Base-by-base conservation (phyloP, 225 moss, liverwort and hornwort species). In the Bryoerythrophyllum caledonicum region DNA sequence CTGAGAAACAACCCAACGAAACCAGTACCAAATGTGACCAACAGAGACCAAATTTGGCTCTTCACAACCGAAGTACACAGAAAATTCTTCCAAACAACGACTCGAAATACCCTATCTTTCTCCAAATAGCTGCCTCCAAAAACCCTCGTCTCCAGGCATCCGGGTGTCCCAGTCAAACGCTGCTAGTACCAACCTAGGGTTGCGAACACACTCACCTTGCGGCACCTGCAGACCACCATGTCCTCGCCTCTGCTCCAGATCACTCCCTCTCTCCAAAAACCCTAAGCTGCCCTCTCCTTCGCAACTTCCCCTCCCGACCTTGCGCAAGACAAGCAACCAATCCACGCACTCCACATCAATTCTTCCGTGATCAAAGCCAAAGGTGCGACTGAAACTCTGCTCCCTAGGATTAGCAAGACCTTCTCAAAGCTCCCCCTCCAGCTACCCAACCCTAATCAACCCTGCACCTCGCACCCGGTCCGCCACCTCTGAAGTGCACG, bases 201-300 rank as follows among this genome's bases (percentile, higher is more conserved):
- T 55, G 11, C 43, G 46, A 12, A 58, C 8, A 5, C 5, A 79
- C 54, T 55, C 54, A 55, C 54, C 54, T 55, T 55, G 54, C 54
- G 54, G 54, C 54, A 55, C 54, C 54, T 55, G 54, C 54, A 55
- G 54, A 55, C 54, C 54, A 55, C 54, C 54, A 55, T 55, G 54
- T 82, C 93, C 87, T 71, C 82, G 54, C 60, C 80, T 68, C 51
- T 5, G 72, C 72, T 77, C 84, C 77, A 74, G 72, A 76, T 65
- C 72, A 41, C 52, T 52, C 52, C 20, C 52, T 20, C 52, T 7
- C 30, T 6, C 38, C 8, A 23, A 54, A 23, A 55, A 23, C 54
- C 54, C 54, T 23, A 23, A 49, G 48, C 54, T 4, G 20, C 20
- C 27, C 59, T 9, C 17, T 54, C 10, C 23, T 55, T 23, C 57